phyloP scores from a whole-genome alignment of 257 asterid species.

The Salvia rosmarinus region DNA sequence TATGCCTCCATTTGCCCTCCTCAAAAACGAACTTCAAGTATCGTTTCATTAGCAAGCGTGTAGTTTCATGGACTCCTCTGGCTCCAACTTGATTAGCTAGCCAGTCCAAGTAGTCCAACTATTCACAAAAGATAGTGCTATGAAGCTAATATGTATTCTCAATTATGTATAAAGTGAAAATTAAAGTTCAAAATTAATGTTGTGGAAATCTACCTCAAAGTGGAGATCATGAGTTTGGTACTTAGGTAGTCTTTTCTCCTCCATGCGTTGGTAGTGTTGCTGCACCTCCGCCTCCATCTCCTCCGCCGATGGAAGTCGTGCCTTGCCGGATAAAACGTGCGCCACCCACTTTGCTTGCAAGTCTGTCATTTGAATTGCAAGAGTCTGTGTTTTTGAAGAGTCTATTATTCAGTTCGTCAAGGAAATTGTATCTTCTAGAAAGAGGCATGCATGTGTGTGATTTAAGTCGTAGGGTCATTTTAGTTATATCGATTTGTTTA shows the following conservation, averaged over 20 bases:
- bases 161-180: not conserved
- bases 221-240: conserved; percentile 43
- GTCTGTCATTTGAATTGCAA: conserved; percentile 42
- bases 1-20: conserved; percentile 29
- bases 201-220: conserved; percentile 18
- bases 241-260: conserved; percentile 48
- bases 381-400: conserved; percentile 32
- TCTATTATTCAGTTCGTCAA: too few relatives aligned
- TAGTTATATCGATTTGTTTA: too few relatives aligned
- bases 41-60: conserved; percentile 12
- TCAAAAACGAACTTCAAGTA: conserved; percentile 25
- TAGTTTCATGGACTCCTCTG: conserved; percentile 34
- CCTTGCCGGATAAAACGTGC: conserved; percentile 50
- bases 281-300: conserved; percentile 56
- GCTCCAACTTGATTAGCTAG: conserved; percentile 53
- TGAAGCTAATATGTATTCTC: not conserved
- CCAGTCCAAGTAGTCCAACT: conserved; percentile 67
- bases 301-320: conserved; percentile 46
- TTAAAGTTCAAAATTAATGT: too few relatives aligned
- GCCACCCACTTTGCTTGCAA: conserved; percentile 76
- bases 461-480: too few relatives aligned
- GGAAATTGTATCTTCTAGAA: too few relatives aligned
- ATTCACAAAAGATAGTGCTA: conserved; percentile 4
- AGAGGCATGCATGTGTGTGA: too few relatives aligned
- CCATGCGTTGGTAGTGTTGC: conserved; percentile 46